phyloP scores from a whole-genome alignment of 2,329 filamentous ascomycete genomes.

The Aspergillus alliaceus region DNA sequence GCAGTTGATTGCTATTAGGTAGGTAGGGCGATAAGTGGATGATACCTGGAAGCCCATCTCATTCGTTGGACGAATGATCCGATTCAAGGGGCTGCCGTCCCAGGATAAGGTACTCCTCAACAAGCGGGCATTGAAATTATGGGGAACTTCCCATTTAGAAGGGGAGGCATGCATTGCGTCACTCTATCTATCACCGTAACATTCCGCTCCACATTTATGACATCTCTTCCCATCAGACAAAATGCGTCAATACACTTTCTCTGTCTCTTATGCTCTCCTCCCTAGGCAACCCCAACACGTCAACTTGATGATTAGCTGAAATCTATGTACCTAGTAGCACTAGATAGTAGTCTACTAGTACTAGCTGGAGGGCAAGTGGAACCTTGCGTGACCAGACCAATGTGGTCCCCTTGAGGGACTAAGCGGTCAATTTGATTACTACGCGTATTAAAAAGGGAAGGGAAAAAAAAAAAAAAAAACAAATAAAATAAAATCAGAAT shows the following conservation, averaged over 20 bases:
- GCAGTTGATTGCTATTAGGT: background rate
- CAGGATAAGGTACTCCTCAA: background rate
- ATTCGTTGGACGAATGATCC: constrained; percentile 7
- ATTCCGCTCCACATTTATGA: background rate
- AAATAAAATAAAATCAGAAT: background rate
- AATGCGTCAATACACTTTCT: background rate
- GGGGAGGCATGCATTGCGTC: background rate
- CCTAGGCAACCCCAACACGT: background rate
- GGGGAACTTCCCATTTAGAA: background rate
- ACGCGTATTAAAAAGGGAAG: background rate
- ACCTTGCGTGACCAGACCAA: background rate
- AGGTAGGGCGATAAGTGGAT: background rate
- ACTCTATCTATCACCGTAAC: background rate
- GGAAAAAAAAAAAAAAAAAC: no score
- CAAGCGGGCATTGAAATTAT: background rate
- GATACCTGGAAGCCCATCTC: background rate
- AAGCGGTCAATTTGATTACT: background rate
- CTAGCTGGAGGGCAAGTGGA: background rate
- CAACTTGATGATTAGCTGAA: background rate
- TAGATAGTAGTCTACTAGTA: background rate
- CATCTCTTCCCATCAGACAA: background rate
- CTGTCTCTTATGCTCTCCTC: background rate
- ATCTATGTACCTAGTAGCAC: background rate
- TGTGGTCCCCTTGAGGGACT: background rate
- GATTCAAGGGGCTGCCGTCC: constrained; percentile 3